These are phyloP conservation scores for Arthrobotrys sinensis DNA, from an alignment of 2,329 filamentous ascomycete species.

Conservation along the genomic window DNA sequence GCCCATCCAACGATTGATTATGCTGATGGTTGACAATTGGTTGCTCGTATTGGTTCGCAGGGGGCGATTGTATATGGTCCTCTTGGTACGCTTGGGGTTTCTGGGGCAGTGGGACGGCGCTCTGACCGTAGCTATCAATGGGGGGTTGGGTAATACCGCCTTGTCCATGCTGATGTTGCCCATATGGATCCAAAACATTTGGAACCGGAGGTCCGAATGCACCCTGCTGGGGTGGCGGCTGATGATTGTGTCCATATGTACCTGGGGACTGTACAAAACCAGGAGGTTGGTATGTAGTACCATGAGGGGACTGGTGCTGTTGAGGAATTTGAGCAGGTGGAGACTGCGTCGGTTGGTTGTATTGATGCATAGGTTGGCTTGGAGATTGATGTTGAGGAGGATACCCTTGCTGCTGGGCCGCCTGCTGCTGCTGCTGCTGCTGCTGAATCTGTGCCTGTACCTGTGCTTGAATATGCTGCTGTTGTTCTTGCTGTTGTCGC, in stretches of 20 bases:
- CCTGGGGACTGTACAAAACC: conserved; percentile 18
- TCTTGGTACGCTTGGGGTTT: conserved; percentile 13
- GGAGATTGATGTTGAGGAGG: conserved; percentile 36
- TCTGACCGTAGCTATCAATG: conserved; percentile 31
- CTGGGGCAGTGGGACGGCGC: conserved; percentile 12
- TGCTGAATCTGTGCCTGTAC: conserved; percentile 31
- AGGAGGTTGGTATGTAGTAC: conserved; percentile 31
- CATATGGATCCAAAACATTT: conserved; percentile 25
- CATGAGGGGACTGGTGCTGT: conserved; percentile 20
- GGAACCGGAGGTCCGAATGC: conserved; percentile 20
- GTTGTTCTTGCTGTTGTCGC: conserved; percentile 48
- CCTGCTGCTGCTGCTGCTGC: conserved; percentile 35
- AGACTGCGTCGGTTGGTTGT: conserved; percentile 41
- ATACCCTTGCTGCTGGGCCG: conserved; percentile 30
- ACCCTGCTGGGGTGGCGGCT: conserved; percentile 32
- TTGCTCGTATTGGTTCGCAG: conserved; percentile 31
- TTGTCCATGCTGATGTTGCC: conserved; percentile 30
- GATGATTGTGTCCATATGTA: conserved; percentile 33
- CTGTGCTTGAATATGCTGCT: conserved; percentile 39
- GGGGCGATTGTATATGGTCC: conserved; percentile 35
- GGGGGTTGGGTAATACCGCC: conserved; percentile 23
- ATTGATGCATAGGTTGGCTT: conserved; percentile 39
- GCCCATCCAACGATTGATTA: conserved; percentile 27
- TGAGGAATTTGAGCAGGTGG: conserved; percentile 38
- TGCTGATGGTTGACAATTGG: conserved; percentile 12